Evolutionary conservation across 129 eudicot genomes (phyloP).

Genomic region (Lactuca saligna): DNA sequence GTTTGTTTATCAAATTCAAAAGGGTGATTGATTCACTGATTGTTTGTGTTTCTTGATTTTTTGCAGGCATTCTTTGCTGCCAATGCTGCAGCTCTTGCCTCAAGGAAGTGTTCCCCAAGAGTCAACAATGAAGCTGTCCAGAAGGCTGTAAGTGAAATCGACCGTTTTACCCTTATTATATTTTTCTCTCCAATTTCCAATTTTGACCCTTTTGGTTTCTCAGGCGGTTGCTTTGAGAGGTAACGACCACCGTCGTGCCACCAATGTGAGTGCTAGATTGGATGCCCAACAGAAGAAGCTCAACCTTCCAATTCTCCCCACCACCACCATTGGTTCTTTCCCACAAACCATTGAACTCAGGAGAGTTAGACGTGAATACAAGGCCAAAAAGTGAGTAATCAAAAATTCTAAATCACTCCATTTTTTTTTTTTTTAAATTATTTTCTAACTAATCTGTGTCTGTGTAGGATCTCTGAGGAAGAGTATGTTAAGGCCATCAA

Average conservation of each 20-base stretch:
- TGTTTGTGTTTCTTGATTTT: background rate
- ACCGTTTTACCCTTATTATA: no score
- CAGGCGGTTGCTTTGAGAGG: slow-evolving; percentile 88
- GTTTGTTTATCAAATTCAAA: background rate
- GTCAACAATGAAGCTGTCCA: slow-evolving; percentile 86
- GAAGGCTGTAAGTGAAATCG: slow-evolving; percentile 64
- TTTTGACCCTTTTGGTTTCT: background rate
- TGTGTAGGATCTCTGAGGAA: slow-evolving; percentile 75
- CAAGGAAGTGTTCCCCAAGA: slow-evolving; percentile 96
- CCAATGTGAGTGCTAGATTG: slow-evolving; percentile 79
- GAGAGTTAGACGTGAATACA: slow-evolving; percentile 94
- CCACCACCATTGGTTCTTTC: slow-evolving; percentile 98
- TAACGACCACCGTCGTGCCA: slow-evolving; percentile 91
- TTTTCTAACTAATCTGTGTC: slow-evolving; percentile 15
- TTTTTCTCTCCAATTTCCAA: no score
- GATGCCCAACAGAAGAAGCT: slow-evolving; percentile 95
- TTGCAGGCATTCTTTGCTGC: slow-evolving; percentile 84
- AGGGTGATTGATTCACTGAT: background rate
- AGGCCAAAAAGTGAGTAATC: slow-evolving; percentile 79
- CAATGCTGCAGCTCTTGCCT: slow-evolving; percentile 91
- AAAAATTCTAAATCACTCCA: background rate
- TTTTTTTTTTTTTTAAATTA: background rate
- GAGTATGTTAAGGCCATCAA: slow-evolving; percentile 71
- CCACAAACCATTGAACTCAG: slow-evolving; percentile 96
- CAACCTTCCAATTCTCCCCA: slow-evolving; percentile 89